A percentile compares a stretch with the other conserved stretches of the same genome.
phyloP scores from a whole-genome alignment of 805 yeast genomes.

The Saccharomycopsis sp. region DNA sequence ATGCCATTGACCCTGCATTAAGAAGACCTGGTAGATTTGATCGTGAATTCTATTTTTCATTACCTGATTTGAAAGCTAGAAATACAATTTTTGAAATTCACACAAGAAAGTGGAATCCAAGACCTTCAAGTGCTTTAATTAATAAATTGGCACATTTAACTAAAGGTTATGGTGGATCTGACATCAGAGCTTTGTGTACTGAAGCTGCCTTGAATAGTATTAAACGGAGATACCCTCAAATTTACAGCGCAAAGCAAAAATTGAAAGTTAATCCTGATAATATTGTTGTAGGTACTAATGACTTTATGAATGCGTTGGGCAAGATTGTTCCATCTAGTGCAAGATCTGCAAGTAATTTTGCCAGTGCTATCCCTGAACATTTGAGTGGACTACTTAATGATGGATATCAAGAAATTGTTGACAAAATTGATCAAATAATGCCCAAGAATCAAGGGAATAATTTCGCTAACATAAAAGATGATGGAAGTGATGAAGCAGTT shows the following conservation, averaged over 20 bases:
- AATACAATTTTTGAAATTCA: conserved; percentile 76
- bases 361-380: conserved; percentile 73
- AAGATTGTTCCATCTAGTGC: conserved; percentile 91
- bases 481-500: conserved; percentile 44
- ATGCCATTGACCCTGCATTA: conserved; percentile 95
- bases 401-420: conserved; percentile 40
- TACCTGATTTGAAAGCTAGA: conserved; percentile 79
- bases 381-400: conserved; percentile 56
- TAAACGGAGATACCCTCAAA: conserved; percentile 89
- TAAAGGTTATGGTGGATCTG: conserved; percentile 98
- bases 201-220: conserved; percentile 92
- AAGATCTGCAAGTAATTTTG: conserved; percentile 65
- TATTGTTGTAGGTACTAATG: conserved; percentile 70
- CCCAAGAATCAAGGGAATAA: conserved; percentile 47
- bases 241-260: conserved; percentile 69
- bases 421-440: conserved; percentile 46
- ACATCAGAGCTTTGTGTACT: conserved; percentile 86
- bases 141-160: conserved; percentile 69
- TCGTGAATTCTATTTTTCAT: conserved; percentile 91
- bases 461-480: background rate
- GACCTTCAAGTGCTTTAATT: conserved; percentile 50
- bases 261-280: conserved; percentile 62
- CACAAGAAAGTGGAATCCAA: conserved; percentile 84
- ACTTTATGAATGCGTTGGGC: conserved; percentile 78
- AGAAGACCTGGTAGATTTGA: conserved; percentile 97